Conservation (phyloP, 768 basidiomycete species). For the Pleurotus eryngii region DNA sequence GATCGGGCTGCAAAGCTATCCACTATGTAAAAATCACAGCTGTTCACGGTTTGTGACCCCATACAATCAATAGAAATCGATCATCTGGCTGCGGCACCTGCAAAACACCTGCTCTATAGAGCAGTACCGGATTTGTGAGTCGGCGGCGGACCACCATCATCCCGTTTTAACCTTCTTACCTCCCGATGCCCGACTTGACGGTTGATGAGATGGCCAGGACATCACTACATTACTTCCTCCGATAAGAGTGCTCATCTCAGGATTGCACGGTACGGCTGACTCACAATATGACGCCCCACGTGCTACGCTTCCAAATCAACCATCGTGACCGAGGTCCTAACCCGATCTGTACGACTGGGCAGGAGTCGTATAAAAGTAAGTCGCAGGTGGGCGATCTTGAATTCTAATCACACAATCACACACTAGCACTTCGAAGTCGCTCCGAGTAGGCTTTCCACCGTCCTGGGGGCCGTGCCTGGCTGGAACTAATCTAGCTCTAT, state of each 20-base stretch:
- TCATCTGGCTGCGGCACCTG: no score
- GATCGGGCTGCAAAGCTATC: conserved; percentile 16
- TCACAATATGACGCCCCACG: background rate
- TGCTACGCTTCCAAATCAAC: background rate
- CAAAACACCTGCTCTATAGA: no score
- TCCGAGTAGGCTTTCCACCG: background rate
- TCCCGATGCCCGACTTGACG: no score
- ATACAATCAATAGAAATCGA: background rate
- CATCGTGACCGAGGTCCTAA: background rate
- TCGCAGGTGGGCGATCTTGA: background rate
- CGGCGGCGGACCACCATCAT: no score
- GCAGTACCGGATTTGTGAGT: no score
- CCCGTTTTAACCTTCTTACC: no score
- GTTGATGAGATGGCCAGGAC: no score
- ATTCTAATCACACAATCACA: background rate
- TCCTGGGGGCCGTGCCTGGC: background rate
- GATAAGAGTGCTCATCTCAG: no score
- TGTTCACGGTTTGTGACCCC: background rate
- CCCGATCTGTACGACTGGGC: background rate
- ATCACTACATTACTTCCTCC: no score
- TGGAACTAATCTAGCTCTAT: background rate
- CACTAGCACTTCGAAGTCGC: background rate
- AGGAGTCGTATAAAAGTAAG: background rate
- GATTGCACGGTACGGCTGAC: no score
- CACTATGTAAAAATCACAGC: background rate